These are phyloP conservation scores for Chiua virens DNA, from an alignment of 768 basidiomycete species.

Conservation along the genomic window DNA sequence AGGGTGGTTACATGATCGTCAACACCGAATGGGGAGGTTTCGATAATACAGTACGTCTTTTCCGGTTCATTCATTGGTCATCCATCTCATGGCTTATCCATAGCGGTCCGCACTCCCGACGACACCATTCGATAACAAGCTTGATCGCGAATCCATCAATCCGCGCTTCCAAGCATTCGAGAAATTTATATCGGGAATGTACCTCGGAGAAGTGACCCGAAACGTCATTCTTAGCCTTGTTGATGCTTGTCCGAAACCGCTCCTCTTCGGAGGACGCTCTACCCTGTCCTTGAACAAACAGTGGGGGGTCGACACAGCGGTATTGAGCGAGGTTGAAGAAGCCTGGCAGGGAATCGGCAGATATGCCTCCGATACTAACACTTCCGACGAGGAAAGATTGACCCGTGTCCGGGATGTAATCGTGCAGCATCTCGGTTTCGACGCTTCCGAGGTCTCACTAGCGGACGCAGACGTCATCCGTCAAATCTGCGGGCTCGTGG, in stretches of 20 bases:
- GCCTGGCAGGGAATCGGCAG: slow-evolving; percentile 59
- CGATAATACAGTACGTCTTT: slow-evolving; percentile 78
- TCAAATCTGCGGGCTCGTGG: slow-evolving; percentile 78
- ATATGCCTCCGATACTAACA: slow-evolving; percentile 13
- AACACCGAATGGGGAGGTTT: slow-evolving; percentile 99
- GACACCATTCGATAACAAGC: slow-evolving; percentile 86
- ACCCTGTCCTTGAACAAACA: slow-evolving; percentile 77
- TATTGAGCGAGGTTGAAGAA: slow-evolving; percentile 80
- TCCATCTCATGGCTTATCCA: slow-evolving; percentile 1
- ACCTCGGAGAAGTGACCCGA: slow-evolving; percentile 91
- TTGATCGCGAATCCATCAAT: slow-evolving; percentile 95
- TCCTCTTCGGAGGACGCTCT: slow-evolving; percentile 81
- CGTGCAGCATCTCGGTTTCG: slow-evolving; percentile 59
- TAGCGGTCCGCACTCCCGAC: slow-evolving; percentile 82
- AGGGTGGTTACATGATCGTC: slow-evolving; percentile 84
- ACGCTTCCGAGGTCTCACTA: slow-evolving; percentile 50
- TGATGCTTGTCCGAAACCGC: slow-evolving; percentile 65
- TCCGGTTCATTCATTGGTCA: not conserved
- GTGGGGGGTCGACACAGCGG: slow-evolving; percentile 94
- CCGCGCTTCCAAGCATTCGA: slow-evolving; percentile 92
- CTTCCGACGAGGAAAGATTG: slow-evolving; percentile 35
- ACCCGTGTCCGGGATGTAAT: slow-evolving; percentile 61
- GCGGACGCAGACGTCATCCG: slow-evolving; percentile 75
- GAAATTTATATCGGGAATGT: slow-evolving; percentile 99
- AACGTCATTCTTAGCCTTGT: slow-evolving; percentile 81